Percentiles rank a stretch among this genome's conserved stretches.
Conservation (phyloP, 2,329 filamentous ascomycete species). For the Ceratocystis colombiana region DNA sequence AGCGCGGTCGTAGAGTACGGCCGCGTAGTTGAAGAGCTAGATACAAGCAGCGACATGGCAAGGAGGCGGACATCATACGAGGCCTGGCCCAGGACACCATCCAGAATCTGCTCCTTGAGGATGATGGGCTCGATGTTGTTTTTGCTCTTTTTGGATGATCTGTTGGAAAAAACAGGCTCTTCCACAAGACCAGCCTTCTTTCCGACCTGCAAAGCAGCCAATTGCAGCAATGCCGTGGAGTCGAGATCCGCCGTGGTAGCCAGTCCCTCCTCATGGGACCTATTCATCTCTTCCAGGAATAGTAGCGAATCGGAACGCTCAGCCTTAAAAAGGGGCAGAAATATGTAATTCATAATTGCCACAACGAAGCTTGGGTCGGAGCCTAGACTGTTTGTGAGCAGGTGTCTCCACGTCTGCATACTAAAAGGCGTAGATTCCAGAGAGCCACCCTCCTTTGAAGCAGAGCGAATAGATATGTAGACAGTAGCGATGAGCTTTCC, state of each 20-base stretch:
- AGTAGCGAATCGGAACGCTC: slow-evolving; percentile 44
- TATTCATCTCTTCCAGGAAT: slow-evolving; percentile 51
- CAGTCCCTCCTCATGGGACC: slow-evolving; percentile 37
- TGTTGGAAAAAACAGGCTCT: slow-evolving; percentile 39
- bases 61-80: slow-evolving; percentile 61
- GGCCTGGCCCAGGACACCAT: slow-evolving; percentile 44
- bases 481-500: slow-evolving; percentile 52
- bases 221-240: slow-evolving; percentile 48
- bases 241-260: slow-evolving; percentile 37
- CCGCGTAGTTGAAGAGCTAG: slow-evolving; percentile 62
- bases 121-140: slow-evolving; percentile 29
- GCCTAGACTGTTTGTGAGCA: slow-evolving; percentile 44
- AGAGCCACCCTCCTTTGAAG: slow-evolving; percentile 28
- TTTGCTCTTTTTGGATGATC: slow-evolving; percentile 24
- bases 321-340: slow-evolving; percentile 51
- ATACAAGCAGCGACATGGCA: slow-evolving; percentile 70
- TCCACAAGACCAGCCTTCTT: slow-evolving; percentile 61
- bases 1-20: slow-evolving; percentile 58
- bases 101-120: slow-evolving; percentile 39
- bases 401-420: slow-evolving; percentile 44
- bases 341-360: slow-evolving; percentile 54
- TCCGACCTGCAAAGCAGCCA: slow-evolving; percentile 59
- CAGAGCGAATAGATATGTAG: slow-evolving; percentile 40
- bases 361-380: slow-evolving; percentile 46
- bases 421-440: slow-evolving; percentile 30